Conservation (phyloP, 441 rosid species). For the Gossypium davidsonii region DNA sequence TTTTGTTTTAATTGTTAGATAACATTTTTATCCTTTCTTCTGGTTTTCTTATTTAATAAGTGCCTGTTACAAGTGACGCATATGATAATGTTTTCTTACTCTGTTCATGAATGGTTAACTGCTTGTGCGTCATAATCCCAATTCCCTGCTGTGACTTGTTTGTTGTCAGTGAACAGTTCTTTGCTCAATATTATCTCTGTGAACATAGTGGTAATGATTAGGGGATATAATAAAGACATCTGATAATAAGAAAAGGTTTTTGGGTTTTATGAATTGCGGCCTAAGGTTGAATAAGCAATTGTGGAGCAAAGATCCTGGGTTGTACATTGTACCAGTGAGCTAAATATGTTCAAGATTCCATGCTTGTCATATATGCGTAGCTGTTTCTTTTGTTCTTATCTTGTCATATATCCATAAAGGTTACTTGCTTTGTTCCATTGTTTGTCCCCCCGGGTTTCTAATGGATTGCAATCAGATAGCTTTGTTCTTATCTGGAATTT, state of each 20-base stretch:
- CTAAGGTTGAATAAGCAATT: neutral
- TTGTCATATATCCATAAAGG: neutral
- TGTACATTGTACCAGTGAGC: constrained; percentile 5
- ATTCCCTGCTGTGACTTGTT: neutral
- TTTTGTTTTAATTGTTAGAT: neutral
- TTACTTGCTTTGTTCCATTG: neutral
- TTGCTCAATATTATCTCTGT: neutral
- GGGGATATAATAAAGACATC: neutral
- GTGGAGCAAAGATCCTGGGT: neutral
- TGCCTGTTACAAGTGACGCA: neutral
- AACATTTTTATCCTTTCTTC: neutral
- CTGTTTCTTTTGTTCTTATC: neutral
- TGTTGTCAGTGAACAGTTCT: neutral
- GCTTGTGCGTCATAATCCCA: neutral
- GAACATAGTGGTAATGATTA: neutral
- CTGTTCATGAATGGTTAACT: neutral
- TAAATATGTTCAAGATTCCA: neutral
- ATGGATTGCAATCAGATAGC: neutral
- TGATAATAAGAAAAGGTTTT: neutral
- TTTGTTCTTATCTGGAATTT: constrained; percentile 1
- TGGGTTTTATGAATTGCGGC: neutral
- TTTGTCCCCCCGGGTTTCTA: neutral
- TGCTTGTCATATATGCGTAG: neutral
- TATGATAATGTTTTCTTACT: neutral
- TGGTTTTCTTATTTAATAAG: neutral